Conservation (phyloP, 2,329 filamentous ascomycete species). For the Diaporthe amygdali region DNA sequence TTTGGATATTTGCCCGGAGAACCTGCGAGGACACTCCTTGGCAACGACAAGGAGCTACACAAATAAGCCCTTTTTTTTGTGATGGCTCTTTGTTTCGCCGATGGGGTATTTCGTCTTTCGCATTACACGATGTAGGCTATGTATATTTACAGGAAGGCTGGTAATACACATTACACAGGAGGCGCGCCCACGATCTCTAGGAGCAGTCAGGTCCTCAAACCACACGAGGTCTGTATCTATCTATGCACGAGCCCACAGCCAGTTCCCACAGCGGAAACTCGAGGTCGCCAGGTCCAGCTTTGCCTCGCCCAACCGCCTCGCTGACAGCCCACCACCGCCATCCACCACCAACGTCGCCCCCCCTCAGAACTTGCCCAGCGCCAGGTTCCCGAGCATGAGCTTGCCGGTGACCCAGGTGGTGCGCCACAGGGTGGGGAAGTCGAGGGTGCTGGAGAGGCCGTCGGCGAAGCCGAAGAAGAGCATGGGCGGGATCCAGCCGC, state of each 20-base stretch:
- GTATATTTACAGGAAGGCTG: not conserved
- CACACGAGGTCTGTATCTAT: not conserved
- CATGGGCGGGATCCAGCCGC: constrained; percentile 94
- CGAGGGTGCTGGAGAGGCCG: constrained; percentile 78
- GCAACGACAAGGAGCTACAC: not conserved
- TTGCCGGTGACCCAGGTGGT: constrained; percentile 76
- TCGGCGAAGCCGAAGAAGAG: constrained; percentile 89
- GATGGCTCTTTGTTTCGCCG: not conserved
- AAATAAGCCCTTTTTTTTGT: not conserved
- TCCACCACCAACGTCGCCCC: not conserved
- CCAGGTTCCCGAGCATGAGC: constrained; percentile 77
- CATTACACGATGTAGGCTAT: not conserved
- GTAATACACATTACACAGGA: not conserved
- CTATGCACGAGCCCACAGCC: not conserved
- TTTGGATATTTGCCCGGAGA: no score
- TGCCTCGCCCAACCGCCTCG: not conserved
- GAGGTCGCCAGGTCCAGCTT: not conserved
- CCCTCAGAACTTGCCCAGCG: constrained; percentile 71
- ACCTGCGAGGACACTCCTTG: no score
- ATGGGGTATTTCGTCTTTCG: not conserved
- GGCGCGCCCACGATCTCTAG: not conserved
- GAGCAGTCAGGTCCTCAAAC: not conserved
- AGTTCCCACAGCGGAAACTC: not conserved
- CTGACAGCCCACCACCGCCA: not conserved
- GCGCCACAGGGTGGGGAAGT: constrained; percentile 83